These are phyloP conservation scores for Tetragonia tetragonoides DNA, from an alignment of 148 eudicot species.

Conservation along the genomic window DNA sequence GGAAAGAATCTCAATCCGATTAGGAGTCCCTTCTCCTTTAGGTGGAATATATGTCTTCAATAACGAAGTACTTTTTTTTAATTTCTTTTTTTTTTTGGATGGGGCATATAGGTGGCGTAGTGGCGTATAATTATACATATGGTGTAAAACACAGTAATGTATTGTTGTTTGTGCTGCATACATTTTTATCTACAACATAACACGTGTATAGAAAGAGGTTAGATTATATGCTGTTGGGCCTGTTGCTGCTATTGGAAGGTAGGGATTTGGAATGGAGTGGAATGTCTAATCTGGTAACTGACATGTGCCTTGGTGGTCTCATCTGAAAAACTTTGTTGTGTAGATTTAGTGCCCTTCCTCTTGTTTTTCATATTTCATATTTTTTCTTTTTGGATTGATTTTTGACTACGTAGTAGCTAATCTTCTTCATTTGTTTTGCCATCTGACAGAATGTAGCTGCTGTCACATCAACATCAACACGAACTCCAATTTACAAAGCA, in stretches of 20 bases:
- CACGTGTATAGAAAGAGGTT: not conserved
- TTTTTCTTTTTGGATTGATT: not conserved
- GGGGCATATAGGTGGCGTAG: no score
- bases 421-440: conserved; percentile 14
- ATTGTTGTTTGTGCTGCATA: no score
- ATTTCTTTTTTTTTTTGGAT: no score
- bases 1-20: no score
- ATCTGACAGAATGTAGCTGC: conserved; percentile 80
- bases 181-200: not conserved
- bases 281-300: not conserved
- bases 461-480: conserved; percentile 98
- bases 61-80: no score
- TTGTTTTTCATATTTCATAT: not conserved
- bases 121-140: no score
- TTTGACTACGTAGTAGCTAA: conserved; percentile 6
- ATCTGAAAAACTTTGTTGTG: not conserved
- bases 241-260: not conserved
- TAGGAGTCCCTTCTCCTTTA: no score
- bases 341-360: not conserved
- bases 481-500: conserved; percentile 96
- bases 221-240: not conserved
- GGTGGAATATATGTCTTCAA: no score
- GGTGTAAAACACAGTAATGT: no score
- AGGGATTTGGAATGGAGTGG: not conserved
- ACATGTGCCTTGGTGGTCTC: not conserved